Evolutionary conservation across 352 stramenopile genomes (phyloP), one percentile per base, ranked within the genome.

Genomic region (Phytophthora ramorum): DNA sequence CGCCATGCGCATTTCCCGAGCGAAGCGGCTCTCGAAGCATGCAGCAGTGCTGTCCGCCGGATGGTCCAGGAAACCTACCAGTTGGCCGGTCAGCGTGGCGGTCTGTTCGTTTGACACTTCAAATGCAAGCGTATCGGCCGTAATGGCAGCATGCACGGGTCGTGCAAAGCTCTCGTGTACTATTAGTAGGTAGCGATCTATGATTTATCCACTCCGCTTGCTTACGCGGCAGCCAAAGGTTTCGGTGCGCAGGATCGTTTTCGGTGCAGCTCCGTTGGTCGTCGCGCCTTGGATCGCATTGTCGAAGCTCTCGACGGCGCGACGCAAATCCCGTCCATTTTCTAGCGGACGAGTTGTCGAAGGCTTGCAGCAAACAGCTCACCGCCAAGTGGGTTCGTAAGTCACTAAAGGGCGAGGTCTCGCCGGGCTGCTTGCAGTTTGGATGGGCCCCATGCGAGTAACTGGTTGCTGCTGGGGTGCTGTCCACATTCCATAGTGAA

Each of bases 291-390:
- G 45, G 41, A 56, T 71, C 63, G 57, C 57, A 20, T 34, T 35
- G 13, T 71, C 52, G 63, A 58, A 48, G 16, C 37, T 57, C 30
- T 54, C 62, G 55, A 70, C 55, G 62, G 37, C 28, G 54, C 62
- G 57, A 62, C 35, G 30, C 35, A 67, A 66, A 67, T 67, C 58
- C 30, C 52, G 63, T n/a, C 46, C 50, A 34, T 58, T 63, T 52
- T 68, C 38, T 65, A 63, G 20, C 37, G 38, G 35, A 51, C 28
- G 40, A 44, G 19, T 30, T 19, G 41, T 34, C 41, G 55, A 56
- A 46, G 52, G 22, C 22, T 24, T n/a, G n/a, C n/a, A n/a, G n/a
- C n/a, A n/a, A n/a, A 24, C 22, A 24, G 22, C 1, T 24, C 22
- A 24, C 1, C 22, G 22, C 22, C 22, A 24, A 24, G 22, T 24